Base-by-base conservation (phyloP, 768 basidiomycete species). In the Termitomyces sp. region DNA sequence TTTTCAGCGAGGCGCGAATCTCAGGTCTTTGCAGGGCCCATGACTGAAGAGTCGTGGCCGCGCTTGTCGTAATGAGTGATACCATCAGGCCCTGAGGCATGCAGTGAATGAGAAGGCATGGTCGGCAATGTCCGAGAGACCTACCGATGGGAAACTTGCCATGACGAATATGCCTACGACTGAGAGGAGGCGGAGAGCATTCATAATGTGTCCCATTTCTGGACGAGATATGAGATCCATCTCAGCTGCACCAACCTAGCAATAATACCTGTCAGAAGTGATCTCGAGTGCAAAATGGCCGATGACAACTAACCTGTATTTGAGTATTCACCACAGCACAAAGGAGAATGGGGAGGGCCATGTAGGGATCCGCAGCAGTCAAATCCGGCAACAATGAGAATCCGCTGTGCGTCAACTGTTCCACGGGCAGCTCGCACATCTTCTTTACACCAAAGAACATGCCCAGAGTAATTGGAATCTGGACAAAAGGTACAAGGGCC, bases 381-480 rank as follows among this genome's bases (percentile, higher is more conserved):
- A 98, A 73, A 71, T 98, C 89, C 0, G 86, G 85, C 41, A 95
- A 70, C 73, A 86, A 85, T 47, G 72, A 76, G 33, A 93, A 70
- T 0, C 95, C 94, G 58, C 91, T 93, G 61, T 85, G 75, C 63
- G 81, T 79, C 66, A 98, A 70, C 74, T 93, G 93, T 55, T 79
- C 78, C 20, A 97, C 71, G 0, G 92, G 91, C 47, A 87, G 70
- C 51, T 78, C 75, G 64, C 87, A 86, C 77, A 98, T 80, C 49
- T 75, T 76, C 72, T 84, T 85, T 57, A 96, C 69, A 18, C 83
- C 92, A 63, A 93, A 87, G 80, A 98, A 98, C 75, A 92, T 73
- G 15, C 87, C 86, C 34, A 97, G 73, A 48, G 89, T 87, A 45
- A 93, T 76, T 1, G 91, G 85, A 22, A 93, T 68, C 71, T 96